Conservation (phyloP, 164 flowering plant species). For the Berberis thunbergii region DNA sequence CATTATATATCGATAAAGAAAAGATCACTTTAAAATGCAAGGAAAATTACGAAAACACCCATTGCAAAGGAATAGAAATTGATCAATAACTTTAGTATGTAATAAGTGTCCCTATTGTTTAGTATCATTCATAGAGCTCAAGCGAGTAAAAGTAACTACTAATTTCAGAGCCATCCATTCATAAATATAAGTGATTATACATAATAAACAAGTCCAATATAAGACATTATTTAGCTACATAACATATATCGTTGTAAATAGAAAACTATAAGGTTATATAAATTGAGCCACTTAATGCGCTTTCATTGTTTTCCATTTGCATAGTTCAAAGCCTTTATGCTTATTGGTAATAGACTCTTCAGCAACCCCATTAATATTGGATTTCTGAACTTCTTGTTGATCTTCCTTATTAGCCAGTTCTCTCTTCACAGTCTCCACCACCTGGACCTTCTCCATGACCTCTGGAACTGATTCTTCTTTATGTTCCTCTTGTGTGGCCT, state of each 20-base stretch:
- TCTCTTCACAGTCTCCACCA: neutral
- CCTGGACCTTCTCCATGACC: neutral
- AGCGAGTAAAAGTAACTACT: too few relatives aligned
- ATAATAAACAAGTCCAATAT: too few relatives aligned
- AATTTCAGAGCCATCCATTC: too few relatives aligned
- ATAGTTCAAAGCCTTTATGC: slow-evolving; percentile 30
- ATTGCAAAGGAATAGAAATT: too few relatives aligned
- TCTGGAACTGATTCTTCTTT: neutral
- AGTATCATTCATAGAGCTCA: too few relatives aligned
- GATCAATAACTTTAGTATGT: too few relatives aligned
- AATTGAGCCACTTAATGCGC: neutral
- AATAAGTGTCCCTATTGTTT: too few relatives aligned
- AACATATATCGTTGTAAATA: neutral
- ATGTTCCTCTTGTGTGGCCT: neutral
- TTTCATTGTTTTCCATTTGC: slow-evolving; percentile 36
- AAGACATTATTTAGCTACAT: neutral
- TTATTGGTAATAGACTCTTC: slow-evolving; percentile 24
- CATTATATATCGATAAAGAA: too few relatives aligned
- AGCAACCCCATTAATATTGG: slow-evolving; percentile 22
- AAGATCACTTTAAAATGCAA: too few relatives aligned
- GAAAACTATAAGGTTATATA: neutral
- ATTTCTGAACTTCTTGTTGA: neutral
- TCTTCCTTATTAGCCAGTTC: neutral
- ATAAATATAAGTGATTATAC: too few relatives aligned
- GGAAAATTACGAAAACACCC: too few relatives aligned